Evolutionary conservation across 2,329 filamentous ascomycete genomes (phyloP).

Genomic region (Colletotrichum sidae): DNA sequence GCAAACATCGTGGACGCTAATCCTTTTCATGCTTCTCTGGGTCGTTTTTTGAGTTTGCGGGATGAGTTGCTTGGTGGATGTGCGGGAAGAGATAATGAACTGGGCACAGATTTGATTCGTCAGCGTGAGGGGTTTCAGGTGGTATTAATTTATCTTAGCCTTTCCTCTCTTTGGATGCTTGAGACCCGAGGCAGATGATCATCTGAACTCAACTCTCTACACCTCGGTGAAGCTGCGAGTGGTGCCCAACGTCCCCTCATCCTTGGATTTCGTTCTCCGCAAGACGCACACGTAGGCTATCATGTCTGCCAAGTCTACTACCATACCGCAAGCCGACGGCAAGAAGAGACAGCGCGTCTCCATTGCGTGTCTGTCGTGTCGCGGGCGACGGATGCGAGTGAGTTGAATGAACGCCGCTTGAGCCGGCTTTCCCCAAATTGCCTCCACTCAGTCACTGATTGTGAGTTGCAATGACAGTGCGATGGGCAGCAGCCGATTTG

Average conservation of each 20-base stretch:
- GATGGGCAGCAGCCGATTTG: conserved; percentile 35
- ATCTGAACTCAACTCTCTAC: conserved; percentile 19
- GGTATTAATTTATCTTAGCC: background rate
- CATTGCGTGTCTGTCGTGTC: conserved; percentile 37
- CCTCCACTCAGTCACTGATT: background rate
- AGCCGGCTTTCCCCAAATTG: background rate
- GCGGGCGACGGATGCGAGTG: conserved; percentile 36
- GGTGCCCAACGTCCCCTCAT: background rate
- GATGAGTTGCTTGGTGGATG: background rate
- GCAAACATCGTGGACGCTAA: no score
- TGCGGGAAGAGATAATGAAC: conserved; percentile 13
- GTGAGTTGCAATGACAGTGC: conserved; percentile 15
- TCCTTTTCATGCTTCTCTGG: no score
- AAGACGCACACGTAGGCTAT: background rate
- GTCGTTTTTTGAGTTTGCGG: no score
- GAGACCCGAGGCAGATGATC: conserved; percentile 1
- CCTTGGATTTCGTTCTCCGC: no score
- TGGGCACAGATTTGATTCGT: conserved; percentile 4
- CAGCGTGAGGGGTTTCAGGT: conserved; percentile 20
- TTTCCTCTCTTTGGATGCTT: conserved; percentile 3
- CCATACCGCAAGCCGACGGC: conserved; percentile 2
- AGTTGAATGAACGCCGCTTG: background rate
- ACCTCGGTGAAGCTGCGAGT: conserved; percentile 5
- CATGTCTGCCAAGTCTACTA: conserved; percentile 5
- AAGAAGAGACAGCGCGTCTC: conserved; percentile 37